Base-by-base conservation (phyloP, 441 rosid species). In the Pelargonium cotyledonis region DNA sequence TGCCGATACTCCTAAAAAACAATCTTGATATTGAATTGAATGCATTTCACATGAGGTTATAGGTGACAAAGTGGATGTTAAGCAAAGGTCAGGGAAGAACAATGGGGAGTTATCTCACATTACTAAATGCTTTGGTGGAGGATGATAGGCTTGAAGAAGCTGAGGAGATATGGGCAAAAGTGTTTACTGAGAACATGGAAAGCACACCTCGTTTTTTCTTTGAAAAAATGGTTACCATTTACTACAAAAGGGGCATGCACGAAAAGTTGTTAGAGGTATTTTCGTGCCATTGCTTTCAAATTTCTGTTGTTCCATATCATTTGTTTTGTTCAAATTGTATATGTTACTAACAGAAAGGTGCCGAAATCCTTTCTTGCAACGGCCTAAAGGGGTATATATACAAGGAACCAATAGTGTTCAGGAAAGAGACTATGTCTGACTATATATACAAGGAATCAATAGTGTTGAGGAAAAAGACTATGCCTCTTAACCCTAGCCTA, bases 61-160 rank as follows among this genome's bases (percentile, higher is more conserved):
- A 92, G 97, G 92, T 92, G 79, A 75, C 85, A 8, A 95, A 91
- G 76, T 95, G 99, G 98, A 95, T 95, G 99, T 77, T 92, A 79
- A 95, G 96, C 80, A 90, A 95, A 88, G 99, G 97, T 9, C 98
- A 95, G 81, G 98, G 99, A 68, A 84, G 86, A 82, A 95, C 93
- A 1, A 86, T 87, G 95, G 97, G 96, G 23, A 90, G 95, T 53
- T 89, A 92, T 78, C 85, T 85, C 80, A 82, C 84, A 16, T 82
- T 91, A 70, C 70, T 95, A 65, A 88, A 81, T 82, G 99, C 99
- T 68, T 82, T 95, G 65, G 89, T 89, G 0, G 93, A 90, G 83
- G 97, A 95, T 76, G 91, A 82, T 65, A 82, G 99, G 68, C 85
- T 95, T 62, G 96, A 88, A n/a, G 99, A 95, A 79, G 97, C 94